Percentiles rank a stretch among this genome's conserved stretches.
Conservation (phyloP, 2,329 filamentous ascomycete genomes). For the Fusarium brevicatenulatum region DNA sequence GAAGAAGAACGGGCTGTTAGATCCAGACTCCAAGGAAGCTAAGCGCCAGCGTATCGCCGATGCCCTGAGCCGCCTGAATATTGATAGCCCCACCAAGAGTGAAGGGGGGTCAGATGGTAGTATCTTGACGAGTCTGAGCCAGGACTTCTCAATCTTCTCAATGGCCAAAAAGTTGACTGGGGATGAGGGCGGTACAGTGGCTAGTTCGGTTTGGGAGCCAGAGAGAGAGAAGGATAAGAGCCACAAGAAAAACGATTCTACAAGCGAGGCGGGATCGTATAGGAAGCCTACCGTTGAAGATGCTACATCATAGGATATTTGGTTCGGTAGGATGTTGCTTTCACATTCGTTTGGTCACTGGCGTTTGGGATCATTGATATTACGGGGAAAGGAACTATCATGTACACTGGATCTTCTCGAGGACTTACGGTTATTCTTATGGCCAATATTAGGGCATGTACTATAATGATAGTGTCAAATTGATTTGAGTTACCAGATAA, state of each 20-base stretch:
- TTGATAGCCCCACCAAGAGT: slow-evolving; percentile 25
- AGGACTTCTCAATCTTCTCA: slow-evolving; percentile 42
- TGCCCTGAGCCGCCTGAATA: slow-evolving; percentile 32
- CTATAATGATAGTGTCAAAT: slow-evolving; percentile 22
- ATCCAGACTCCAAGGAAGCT: slow-evolving; percentile 23
- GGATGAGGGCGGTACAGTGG: slow-evolving; percentile 35
- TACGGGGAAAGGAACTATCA: not conserved
- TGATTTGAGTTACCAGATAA: not conserved
- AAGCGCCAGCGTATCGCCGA: slow-evolving; percentile 37
- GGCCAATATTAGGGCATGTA: slow-evolving; percentile 2
- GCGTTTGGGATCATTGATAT: slow-evolving; percentile 21
- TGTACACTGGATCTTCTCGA: slow-evolving; percentile 6
- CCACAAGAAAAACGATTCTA: slow-evolving; percentile 15
- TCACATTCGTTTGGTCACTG: slow-evolving; percentile 12
- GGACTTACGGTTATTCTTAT: not conserved
- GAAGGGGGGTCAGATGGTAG: slow-evolving; percentile 25
- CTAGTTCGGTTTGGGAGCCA: slow-evolving; percentile 37
- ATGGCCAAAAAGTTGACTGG: slow-evolving; percentile 34
- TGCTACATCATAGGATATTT: not conserved
- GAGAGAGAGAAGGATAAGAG: slow-evolving; percentile 5
- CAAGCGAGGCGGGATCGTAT: slow-evolving; percentile 34
- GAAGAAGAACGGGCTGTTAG: slow-evolving; percentile 8
- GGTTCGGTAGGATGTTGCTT: not conserved
- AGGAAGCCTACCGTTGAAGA: slow-evolving; percentile 43
- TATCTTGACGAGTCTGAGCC: slow-evolving; percentile 33